Percentiles rank a stretch among this genome's conserved stretches.
Conservation (phyloP, 1,284 basidiomycete genomes). For the Ceratobasidium sp. region DNA sequence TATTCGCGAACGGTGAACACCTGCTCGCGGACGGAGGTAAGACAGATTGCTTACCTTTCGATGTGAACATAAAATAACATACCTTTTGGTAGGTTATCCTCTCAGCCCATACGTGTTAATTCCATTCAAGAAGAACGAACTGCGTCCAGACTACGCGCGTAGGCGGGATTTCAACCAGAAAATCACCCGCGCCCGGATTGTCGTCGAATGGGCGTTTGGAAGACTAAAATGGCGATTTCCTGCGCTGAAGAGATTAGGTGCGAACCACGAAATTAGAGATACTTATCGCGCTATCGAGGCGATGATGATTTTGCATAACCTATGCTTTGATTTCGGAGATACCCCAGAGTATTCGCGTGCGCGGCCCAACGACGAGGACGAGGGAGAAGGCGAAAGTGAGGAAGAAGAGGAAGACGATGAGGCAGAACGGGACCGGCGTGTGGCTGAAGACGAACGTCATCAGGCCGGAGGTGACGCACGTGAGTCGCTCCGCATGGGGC, state of each 20-base stretch:
- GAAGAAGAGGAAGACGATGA: no score
- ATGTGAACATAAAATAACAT: no score
- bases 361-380: background rate
- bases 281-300: background rate
- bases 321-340: background rate
- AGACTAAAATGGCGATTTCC: background rate
- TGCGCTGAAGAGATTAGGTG: background rate
- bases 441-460: no score
- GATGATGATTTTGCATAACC: background rate
- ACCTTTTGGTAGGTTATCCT: background rate
- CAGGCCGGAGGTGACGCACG: no score
- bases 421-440: no score
- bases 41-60: no score
- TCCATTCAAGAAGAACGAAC: background rate
- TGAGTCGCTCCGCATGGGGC: no score
- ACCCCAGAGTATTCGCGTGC: background rate
- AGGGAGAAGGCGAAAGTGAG: no score
- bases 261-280: background rate
- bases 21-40: constrained; percentile 19
- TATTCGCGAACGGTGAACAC: background rate
- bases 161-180: background rate
- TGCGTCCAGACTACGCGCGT: background rate
- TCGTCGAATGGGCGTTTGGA: background rate
- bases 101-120: background rate
- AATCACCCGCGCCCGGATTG: background rate